These are phyloP conservation scores for Dioscorea cayenensis DNA, from an alignment of 116 monocot genomes.

Conservation along the genomic window DNA sequence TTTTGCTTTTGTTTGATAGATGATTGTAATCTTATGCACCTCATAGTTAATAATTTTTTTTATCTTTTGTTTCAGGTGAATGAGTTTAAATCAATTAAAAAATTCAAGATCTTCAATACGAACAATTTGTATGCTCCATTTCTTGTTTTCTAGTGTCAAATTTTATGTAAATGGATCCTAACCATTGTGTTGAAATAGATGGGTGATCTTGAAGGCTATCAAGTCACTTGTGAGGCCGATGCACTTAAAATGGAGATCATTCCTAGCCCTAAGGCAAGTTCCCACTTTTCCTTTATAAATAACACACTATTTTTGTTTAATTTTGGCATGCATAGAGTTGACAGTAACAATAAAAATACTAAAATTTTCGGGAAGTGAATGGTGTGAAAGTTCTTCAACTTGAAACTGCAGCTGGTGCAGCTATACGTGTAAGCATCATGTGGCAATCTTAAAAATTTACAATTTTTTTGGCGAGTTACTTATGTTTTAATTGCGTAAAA, in stretches of 20 bases:
- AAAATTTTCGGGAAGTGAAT: slow-evolving; percentile 62
- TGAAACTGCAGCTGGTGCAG: slow-evolving; percentile 94
- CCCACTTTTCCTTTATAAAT: neutral
- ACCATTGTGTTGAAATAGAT: slow-evolving; percentile 28
- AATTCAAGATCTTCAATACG: slow-evolving; percentile 98
- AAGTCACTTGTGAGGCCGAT: slow-evolving; percentile 89
- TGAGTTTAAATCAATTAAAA: slow-evolving; percentile 97
- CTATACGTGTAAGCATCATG: slow-evolving; percentile 54
- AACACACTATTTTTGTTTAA: neutral
- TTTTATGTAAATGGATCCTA: neutral
- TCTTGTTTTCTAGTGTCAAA: neutral
- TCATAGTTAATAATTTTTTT: neutral
- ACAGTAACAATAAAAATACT: neutral
- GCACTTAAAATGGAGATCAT: slow-evolving; percentile 99
- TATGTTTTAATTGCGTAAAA: neutral
- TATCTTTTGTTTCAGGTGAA: slow-evolving; percentile 48
- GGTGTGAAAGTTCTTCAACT: slow-evolving; percentile 91
- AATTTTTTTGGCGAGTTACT: neutral
- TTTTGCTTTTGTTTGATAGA: neutral
- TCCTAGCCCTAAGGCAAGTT: slow-evolving; percentile 86
- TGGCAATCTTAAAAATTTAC: slow-evolving; percentile 1
- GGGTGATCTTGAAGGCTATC: slow-evolving; percentile 88
- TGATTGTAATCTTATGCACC: neutral
- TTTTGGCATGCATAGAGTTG: slow-evolving; percentile 2
- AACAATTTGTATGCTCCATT: slow-evolving; percentile 73